Conservation (phyloP, 495 filamentous ascomycete species). For the Tuber indicum region DNA sequence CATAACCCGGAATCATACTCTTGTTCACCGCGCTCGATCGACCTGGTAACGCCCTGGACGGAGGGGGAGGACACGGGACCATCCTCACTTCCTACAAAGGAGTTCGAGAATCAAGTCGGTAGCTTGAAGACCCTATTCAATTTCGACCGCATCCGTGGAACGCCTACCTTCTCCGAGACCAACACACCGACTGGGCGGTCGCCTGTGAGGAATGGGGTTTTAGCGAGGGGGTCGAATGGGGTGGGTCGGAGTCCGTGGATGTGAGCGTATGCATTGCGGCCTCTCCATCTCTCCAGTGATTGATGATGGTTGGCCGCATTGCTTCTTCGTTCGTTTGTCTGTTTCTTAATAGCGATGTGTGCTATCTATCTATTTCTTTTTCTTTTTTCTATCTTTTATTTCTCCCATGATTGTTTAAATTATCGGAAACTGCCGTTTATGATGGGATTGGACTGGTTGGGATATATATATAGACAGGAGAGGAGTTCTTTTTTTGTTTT, state of each 20-base stretch:
- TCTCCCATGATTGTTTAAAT: background rate
- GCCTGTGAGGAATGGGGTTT: background rate
- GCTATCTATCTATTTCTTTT: background rate
- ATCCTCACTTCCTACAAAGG: conserved; percentile 18
- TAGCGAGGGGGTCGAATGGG: background rate
- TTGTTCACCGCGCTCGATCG: conserved; percentile 42
- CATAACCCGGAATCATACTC: conserved; percentile 39
- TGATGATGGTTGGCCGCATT: background rate
- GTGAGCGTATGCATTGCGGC: background rate
- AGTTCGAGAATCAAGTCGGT: conserved; percentile 25
- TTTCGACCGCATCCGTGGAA: conserved; percentile 41
- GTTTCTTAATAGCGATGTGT: background rate
- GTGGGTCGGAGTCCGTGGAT: background rate
- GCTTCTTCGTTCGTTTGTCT: background rate
- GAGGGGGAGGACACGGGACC: conserved; percentile 24
- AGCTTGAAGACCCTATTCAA: conserved; percentile 42
- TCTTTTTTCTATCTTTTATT: background rate
- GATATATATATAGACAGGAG: background rate
- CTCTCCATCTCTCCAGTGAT: background rate
- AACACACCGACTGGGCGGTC: background rate
- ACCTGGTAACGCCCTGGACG: conserved; percentile 40
- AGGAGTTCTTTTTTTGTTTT: background rate
- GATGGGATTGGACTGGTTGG: background rate
- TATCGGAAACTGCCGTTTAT: background rate
- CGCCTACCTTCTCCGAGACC: conserved; percentile 17